Evolutionary conservation across 148 eudicot species (phyloP).

Genomic region (Rhododendron molle): DNA sequence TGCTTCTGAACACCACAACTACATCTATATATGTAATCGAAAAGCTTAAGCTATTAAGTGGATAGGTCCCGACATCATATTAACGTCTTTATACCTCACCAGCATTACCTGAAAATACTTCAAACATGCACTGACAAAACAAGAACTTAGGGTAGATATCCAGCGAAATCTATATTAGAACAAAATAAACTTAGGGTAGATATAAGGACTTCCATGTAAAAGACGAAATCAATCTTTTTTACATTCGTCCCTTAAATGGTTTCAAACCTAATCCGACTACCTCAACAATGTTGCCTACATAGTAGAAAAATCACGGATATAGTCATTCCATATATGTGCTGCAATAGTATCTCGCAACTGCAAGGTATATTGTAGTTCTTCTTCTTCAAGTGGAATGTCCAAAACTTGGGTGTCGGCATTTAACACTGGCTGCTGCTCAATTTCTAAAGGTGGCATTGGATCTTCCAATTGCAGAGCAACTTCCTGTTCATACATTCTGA

Average conservation of each 20-base stretch:
- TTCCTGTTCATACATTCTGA: slow-evolving; percentile 27
- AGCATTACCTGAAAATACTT: too few relatives aligned
- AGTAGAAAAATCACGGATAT: slow-evolving; percentile 20
- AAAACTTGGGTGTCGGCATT: slow-evolving; percentile 11
- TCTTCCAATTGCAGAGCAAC: slow-evolving; percentile 18
- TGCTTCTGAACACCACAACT: too few relatives aligned
- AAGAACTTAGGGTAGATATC: too few relatives aligned
- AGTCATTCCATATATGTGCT: slow-evolving; percentile 41
- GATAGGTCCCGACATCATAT: too few relatives aligned
- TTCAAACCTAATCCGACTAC: background rate
- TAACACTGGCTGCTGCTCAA: slow-evolving; percentile 10
- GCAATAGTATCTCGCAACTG: slow-evolving; percentile 32
- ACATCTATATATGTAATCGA: too few relatives aligned
- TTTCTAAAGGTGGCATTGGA: slow-evolving; percentile 18
- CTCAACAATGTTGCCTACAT: background rate
- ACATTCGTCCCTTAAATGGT: background rate
- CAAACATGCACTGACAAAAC: too few relatives aligned
- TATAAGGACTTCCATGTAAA: too few relatives aligned
- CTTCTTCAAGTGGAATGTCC: slow-evolving; percentile 20
- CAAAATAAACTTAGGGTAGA: too few relatives aligned
- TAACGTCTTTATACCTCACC: too few relatives aligned
- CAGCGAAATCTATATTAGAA: too few relatives aligned
- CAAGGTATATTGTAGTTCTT: slow-evolving; percentile 23
- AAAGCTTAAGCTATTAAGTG: too few relatives aligned
- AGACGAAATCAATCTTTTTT: background rate